These are phyloP conservation scores for Coemansia biformis DNA, from an alignment of 192 early-diverging fungal genomes.

Conservation along the genomic window DNA sequence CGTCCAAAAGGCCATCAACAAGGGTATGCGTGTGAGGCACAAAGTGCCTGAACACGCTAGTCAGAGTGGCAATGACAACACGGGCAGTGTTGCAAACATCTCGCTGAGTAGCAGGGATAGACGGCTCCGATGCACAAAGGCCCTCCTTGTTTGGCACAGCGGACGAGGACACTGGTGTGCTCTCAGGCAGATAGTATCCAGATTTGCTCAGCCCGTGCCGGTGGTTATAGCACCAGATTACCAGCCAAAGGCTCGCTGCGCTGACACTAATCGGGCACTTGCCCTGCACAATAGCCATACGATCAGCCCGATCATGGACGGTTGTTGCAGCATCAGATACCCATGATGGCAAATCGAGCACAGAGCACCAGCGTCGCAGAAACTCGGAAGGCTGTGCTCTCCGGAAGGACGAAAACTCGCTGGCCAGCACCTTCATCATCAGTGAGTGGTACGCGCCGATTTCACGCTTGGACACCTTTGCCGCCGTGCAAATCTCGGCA, in stretches of 20 bases:
- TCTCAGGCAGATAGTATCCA: conserved; percentile 4
- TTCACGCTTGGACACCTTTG: conserved; percentile 57
- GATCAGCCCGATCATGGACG: conserved; percentile 56
- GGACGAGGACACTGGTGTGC: conserved; percentile 23
- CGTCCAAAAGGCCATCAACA: conserved; percentile 15
- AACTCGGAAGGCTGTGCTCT: conserved; percentile 44
- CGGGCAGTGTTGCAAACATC: conserved; percentile 54
- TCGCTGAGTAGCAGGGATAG: conserved; percentile 50
- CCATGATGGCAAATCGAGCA: conserved; percentile 50
- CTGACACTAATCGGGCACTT: conserved; percentile 62
- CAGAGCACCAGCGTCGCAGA: conserved; percentile 55
- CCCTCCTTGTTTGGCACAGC: conserved; percentile 21
- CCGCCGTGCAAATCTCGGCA: conserved; percentile 58
- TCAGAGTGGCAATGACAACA: conserved; percentile 58
- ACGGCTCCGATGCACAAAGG: conserved; percentile 10
- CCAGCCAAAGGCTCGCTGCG: conserved; percentile 59
- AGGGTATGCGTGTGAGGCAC: conserved; percentile 26
- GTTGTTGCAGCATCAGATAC: conserved; percentile 51
- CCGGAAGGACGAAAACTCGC: conserved; percentile 43
- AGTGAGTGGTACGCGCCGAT: conserved; percentile 60
- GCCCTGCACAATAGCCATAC: conserved; percentile 56
- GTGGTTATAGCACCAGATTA: conserved; percentile 57
- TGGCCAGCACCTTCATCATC: conserved; percentile 54
- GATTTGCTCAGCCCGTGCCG: conserved; percentile 14
- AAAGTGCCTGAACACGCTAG: conserved; percentile 55